Percentiles rank a stretch among this genome's conserved stretches.
These are phyloP conservation scores for Trichosporon coremiiforme DNA, from an alignment of 1,284 basidiomycete genomes.

Conservation along the genomic window DNA sequence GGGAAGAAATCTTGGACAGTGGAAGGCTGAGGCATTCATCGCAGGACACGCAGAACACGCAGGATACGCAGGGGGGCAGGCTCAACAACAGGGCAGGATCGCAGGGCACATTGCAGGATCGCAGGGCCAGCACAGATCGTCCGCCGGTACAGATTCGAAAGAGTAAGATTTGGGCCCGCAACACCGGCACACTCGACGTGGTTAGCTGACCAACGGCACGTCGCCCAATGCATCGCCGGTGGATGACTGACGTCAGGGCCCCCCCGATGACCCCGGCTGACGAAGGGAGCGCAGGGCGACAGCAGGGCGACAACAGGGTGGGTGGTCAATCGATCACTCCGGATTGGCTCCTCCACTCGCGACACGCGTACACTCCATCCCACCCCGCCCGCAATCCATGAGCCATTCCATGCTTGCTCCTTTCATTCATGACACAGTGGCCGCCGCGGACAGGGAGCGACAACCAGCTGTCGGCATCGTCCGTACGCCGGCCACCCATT, in stretches of 20 bases:
- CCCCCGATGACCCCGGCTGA: not conserved
- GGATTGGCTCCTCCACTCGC: constrained; percentile 18
- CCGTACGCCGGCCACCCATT: not conserved
- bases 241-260: constrained; percentile 8
- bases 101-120: too few relatives aligned
- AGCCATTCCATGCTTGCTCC: not conserved
- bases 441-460: not conserved
- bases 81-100: not conserved
- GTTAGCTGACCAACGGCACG: not conserved
- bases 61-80: not conserved
- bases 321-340: not conserved
- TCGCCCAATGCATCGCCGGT: not conserved
- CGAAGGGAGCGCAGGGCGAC: too few relatives aligned
- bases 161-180: constrained; percentile 10
- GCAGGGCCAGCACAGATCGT: constrained; percentile 19
- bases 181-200: not conserved
- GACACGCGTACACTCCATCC: not conserved
- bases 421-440: not conserved
- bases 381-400: constrained; percentile 1
- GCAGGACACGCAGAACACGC: not conserved
- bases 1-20: constrained; percentile 11
- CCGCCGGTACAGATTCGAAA: not conserved
- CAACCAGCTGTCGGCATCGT: not conserved
- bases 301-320: not conserved
- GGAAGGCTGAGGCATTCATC: not conserved